Percentiles rank a stretch among this genome's conserved stretches.
These are phyloP conservation scores for Penicillium capsulatum DNA, from an alignment of 2,329 filamentous ascomycete species.

Conservation along the genomic window DNA sequence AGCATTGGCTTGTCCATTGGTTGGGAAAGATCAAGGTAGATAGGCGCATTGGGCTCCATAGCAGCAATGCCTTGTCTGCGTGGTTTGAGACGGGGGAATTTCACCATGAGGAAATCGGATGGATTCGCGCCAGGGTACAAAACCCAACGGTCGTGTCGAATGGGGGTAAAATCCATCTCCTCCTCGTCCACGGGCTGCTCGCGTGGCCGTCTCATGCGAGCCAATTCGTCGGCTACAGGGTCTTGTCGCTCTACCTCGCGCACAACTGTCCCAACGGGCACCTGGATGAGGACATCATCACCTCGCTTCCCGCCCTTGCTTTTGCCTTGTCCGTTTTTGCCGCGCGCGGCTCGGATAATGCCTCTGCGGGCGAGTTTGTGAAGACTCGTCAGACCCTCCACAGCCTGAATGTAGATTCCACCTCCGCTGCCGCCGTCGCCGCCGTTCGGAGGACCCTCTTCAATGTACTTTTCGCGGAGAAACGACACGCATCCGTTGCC, in stretches of 20 bases:
- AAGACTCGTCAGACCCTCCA: slow-evolving; percentile 83
- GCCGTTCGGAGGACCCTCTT: slow-evolving; percentile 86
- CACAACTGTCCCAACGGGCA: slow-evolving; percentile 88
- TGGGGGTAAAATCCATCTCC: slow-evolving; percentile 38
- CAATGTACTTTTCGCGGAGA: slow-evolving; percentile 81
- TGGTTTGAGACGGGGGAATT: slow-evolving; percentile 56
- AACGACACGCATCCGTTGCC: slow-evolving; percentile 95
- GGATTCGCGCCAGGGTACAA: slow-evolving; percentile 75
- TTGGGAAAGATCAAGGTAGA: slow-evolving; percentile 67
- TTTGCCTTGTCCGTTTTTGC: slow-evolving; percentile 47
- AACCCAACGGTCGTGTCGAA: slow-evolving; percentile 70
- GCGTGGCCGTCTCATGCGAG: slow-evolving; percentile 10
- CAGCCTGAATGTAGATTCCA: slow-evolving; percentile 89
- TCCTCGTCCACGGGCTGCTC: slow-evolving; percentile 8
- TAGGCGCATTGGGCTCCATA: slow-evolving; percentile 67
- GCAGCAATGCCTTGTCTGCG: slow-evolving; percentile 56
- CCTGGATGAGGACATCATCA: slow-evolving; percentile 80
- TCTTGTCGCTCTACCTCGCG: slow-evolving; percentile 76
- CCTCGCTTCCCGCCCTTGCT: slow-evolving; percentile 66
- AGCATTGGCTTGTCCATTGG: slow-evolving; percentile 81
- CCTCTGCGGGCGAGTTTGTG: slow-evolving; percentile 82
- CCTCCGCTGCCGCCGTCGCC: slow-evolving; percentile 91
- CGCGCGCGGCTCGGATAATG: slow-evolving; percentile 49
- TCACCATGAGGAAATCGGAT: slow-evolving; percentile 60
- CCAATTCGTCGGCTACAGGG: slow-evolving; percentile 66